These are phyloP conservation scores for Erigeron philadelphicus DNA, from an alignment of 140 eudicot genomes.

Conservation along the genomic window DNA sequence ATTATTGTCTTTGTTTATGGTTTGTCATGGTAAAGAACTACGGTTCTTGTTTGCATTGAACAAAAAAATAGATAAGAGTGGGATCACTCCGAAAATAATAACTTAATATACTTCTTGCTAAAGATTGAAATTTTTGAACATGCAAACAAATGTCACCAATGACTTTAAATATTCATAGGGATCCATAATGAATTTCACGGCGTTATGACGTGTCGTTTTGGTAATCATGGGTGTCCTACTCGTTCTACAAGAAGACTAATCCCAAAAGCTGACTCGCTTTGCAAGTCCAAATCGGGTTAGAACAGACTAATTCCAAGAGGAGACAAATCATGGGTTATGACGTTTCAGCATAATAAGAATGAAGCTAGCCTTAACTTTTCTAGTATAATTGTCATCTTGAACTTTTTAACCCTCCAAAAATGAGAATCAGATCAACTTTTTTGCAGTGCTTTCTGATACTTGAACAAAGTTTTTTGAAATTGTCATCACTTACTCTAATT, in stretches of 20 bases:
- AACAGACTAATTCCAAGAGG: no score
- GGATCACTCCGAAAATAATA: neutral
- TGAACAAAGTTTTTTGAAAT: neutral
- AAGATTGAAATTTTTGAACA: neutral
- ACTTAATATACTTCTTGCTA: neutral
- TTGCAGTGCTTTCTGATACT: neutral
- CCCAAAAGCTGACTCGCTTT: no score
- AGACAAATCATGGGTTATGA: neutral
- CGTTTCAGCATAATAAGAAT: neutral
- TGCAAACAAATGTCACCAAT: slow-evolving; percentile 6
- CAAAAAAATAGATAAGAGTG: no score
- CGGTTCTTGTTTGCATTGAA: no score
- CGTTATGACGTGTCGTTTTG: neutral
- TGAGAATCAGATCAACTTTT: neutral
- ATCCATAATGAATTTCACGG: neutral
- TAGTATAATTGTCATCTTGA: slow-evolving; percentile 8
- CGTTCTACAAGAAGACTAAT: no score
- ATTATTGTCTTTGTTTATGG: neutral
- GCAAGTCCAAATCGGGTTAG: no score
- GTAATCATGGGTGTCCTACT: no score
- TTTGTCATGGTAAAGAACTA: neutral
- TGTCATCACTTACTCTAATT: slow-evolving; percentile 4
- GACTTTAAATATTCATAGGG: slow-evolving; percentile 1
- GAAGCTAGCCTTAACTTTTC: slow-evolving; percentile 2
- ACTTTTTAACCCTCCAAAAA: neutral